phyloP scores from a whole-genome alignment of 177 flowering plant genomes.

The Telopea speciosissima region DNA sequence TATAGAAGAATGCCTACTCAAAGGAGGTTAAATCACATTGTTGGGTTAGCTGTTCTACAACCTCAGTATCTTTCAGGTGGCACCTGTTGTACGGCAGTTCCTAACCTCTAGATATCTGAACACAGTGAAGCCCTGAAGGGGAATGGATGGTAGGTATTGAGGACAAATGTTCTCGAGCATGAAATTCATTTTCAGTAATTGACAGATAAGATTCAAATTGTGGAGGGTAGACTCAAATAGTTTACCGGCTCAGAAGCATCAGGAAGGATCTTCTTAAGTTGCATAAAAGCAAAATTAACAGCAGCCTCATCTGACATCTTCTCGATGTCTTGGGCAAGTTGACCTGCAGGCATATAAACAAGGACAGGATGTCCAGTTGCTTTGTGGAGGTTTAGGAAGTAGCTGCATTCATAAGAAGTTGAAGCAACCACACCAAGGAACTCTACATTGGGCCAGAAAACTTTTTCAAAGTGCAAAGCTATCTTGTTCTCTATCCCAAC shows the following conservation, averaged over 20 bases:
- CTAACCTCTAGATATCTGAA: too few relatives aligned
- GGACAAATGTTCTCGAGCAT: too few relatives aligned
- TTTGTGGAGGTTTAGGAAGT: constrained; percentile 88
- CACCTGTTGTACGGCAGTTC: background rate
- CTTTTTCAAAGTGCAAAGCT: constrained; percentile 65
- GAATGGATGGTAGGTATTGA: too few relatives aligned
- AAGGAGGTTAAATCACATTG: too few relatives aligned
- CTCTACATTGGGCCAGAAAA: constrained; percentile 97
- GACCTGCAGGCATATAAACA: constrained; percentile 92
- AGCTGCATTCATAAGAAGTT: constrained; percentile 76
- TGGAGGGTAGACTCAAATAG: too few relatives aligned
- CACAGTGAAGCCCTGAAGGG: too few relatives aligned
- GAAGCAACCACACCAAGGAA: constrained; percentile 85
- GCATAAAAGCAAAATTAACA: constrained; percentile 68
- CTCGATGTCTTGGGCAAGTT: constrained; percentile 71
- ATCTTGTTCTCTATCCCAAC: constrained; percentile 89
- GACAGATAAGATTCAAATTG: too few relatives aligned
- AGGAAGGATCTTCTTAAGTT: constrained; percentile 77
- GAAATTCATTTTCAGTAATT: too few relatives aligned
- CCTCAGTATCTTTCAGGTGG: background rate
- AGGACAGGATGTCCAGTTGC: constrained; percentile 82
- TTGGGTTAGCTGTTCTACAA: too few relatives aligned
- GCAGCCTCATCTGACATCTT: constrained; percentile 90
- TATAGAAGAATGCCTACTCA: too few relatives aligned
- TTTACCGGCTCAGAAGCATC: constrained; percentile 68